Conservation (phyloP, 1,284 basidiomycete species). For the Boletus nobilissimus region DNA sequence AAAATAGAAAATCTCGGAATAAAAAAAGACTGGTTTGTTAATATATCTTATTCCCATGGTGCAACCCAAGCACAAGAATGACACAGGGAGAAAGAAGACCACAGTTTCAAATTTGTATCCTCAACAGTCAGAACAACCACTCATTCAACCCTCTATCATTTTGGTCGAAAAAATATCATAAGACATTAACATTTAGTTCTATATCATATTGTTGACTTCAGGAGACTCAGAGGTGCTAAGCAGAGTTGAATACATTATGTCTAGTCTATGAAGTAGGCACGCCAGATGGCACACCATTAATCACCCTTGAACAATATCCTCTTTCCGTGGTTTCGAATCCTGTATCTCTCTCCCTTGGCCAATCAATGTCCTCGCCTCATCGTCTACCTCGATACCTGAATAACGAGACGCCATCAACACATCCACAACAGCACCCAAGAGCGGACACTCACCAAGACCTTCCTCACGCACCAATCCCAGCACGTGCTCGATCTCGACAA, state of each 20-base stretch:
- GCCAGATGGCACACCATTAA: neutral
- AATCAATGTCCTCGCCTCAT: constrained; percentile 77
- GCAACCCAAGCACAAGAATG: too few relatives aligned
- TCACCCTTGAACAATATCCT: constrained; percentile 86
- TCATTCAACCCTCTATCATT: too few relatives aligned
- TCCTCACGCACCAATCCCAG: constrained; percentile 83
- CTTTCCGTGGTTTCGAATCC: constrained; percentile 81
- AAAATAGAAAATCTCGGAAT: too few relatives aligned
- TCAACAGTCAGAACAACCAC: too few relatives aligned
- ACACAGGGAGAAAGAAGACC: too few relatives aligned
- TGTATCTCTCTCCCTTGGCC: constrained; percentile 81
- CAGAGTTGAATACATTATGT: constrained; percentile 23
- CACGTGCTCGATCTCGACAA: constrained; percentile 88
- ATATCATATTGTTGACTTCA: too few relatives aligned
- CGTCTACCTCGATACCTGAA: constrained; percentile 74
- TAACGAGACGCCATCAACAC: neutral
- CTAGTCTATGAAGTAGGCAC: constrained; percentile 24
- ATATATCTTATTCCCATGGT: too few relatives aligned
- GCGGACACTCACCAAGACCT: constrained; percentile 66
- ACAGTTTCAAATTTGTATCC: too few relatives aligned
- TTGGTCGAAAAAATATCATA: too few relatives aligned
- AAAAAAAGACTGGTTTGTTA: too few relatives aligned
- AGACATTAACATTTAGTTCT: too few relatives aligned
- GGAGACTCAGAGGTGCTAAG: neutral
- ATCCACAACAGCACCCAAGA: neutral